Base-by-base conservation (phyloP, 2,329 filamentous ascomycete species). In the Blastomyces emzantsi region DNA sequence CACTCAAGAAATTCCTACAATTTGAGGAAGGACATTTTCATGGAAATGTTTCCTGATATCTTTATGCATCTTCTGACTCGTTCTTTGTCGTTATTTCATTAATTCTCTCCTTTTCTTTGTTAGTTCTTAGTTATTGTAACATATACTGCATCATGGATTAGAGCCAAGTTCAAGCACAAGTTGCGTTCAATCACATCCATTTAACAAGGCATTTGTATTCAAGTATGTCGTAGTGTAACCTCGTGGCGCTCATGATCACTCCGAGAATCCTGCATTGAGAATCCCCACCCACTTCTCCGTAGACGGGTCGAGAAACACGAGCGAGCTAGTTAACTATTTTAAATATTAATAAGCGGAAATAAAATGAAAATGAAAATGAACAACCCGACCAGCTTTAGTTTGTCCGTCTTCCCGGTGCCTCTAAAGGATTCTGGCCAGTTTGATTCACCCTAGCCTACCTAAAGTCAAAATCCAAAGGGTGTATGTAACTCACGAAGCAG, bases 141-240 rank as follows among this genome's bases (percentile, higher is more conserved):
- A 57, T 57, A 57, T 57, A 57, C 54, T 22, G 19, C n/a, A 22
- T 57, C 54, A 57, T n/a, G 36, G 17, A 57, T 57, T 57, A 39
- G 54, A 56, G 19, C 19, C 8, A 36, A 11, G 54, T 36, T 39
- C 54, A 54, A 13, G 54, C 19, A 41, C 2, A 39, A 39, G 36
- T 41, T 56, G 3, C 8, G 5, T 25, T 25, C 6, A 15, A 25
- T 55, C 8, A 19, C 19, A 28, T 25, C n/a, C n/a, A 57, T 43
- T 39, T 22, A 36, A 17, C 30, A 13, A 57, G 9, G 25, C 19
- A 8, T 57, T 11, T 9, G 9, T 39, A 39, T 39, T 39, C 9
- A 39, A 39, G 36, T 0, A 39, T 39, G 36, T 36, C 33, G 39
- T 57, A 57, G 6, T 33, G 6, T 8, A 17, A n/a, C 33, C 52